A percentile compares a stretch with the other conserved stretches of the same genome.
Conservation (phyloP, 495 filamentous ascomycete species). For the Lasiosphaeris hirsuta region DNA sequence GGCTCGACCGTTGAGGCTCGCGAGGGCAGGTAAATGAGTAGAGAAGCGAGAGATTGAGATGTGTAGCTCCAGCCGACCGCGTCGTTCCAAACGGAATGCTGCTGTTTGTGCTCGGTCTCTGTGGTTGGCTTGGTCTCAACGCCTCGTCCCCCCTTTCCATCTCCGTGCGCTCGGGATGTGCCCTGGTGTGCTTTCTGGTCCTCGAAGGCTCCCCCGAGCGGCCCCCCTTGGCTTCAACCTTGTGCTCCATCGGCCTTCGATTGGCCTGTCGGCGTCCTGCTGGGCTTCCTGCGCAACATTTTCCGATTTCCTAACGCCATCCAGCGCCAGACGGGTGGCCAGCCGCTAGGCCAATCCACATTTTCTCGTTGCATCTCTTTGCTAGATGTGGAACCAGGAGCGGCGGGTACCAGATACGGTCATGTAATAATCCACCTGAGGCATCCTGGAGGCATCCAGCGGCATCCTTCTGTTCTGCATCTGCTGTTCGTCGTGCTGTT, state of each 20-base stretch:
- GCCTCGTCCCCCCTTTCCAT: constrained; percentile 21
- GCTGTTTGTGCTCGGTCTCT: constrained; percentile 13
- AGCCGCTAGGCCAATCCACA: neutral
- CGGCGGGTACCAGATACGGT: constrained; percentile 1
- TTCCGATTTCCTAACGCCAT: constrained; percentile 8
- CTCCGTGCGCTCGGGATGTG: constrained; percentile 18
- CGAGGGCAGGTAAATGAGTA: neutral
- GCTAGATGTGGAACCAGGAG: too few species aligned
- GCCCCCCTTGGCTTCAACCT: neutral
- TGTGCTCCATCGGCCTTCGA: neutral
- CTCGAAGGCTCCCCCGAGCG: neutral
- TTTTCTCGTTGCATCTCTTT: neutral
- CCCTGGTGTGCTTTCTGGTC: constrained; percentile 6
- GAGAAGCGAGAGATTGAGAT: neutral
- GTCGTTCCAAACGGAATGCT: constrained; percentile 15
- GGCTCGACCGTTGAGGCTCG: too few species aligned
- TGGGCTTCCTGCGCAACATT: constrained; percentile 20
- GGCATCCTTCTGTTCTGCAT: too few species aligned
- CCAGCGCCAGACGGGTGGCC: constrained; percentile 3
- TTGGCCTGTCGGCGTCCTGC: constrained; percentile 4
- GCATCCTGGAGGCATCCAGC: too few species aligned
- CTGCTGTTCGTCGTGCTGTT: too few species aligned
- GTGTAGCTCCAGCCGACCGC: neutral
- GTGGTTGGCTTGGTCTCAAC: constrained; percentile 23
- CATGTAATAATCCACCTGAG: too few species aligned